These are phyloP conservation scores for Nigrospora oryzae DNA, from an alignment of 2,329 filamentous ascomycete genomes.

Conservation along the genomic window DNA sequence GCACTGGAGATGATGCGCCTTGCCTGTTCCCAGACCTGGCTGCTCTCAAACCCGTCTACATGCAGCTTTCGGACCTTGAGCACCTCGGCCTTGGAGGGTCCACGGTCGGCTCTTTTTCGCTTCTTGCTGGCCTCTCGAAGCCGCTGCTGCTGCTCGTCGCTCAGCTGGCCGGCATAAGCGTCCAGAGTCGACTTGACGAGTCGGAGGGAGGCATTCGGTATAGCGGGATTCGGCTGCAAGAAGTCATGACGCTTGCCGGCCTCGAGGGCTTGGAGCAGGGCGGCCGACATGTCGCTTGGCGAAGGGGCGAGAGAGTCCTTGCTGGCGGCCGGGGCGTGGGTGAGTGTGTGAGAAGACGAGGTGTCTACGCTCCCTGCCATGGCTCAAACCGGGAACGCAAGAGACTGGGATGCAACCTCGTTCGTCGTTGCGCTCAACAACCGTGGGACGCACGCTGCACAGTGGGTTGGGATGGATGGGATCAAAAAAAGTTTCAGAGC, in stretches of 20 bases:
- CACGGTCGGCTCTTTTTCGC: conserved; percentile 54
- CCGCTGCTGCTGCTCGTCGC: conserved; percentile 61
- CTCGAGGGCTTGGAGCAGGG: conserved; percentile 48
- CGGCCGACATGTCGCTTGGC: conserved; percentile 32
- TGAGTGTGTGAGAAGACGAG: conserved; percentile 53
- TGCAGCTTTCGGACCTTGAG: conserved; percentile 78
- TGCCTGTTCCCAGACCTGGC: conserved; percentile 92
- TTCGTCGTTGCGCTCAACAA: too few species aligned
- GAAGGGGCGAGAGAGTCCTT: conserved; percentile 18
- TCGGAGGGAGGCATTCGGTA: conserved; percentile 62
- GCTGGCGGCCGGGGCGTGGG: conserved; percentile 35
- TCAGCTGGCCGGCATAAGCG: conserved; percentile 64
- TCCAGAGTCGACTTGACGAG: conserved; percentile 78
- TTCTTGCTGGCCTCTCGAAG: conserved; percentile 65
- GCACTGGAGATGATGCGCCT: conserved; percentile 64
- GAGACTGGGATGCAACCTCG: too few species aligned
- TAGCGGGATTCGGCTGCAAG: conserved; percentile 59
- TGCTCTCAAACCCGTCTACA: conserved; percentile 75
- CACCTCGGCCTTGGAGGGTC: conserved; percentile 37
- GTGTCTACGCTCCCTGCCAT: conserved; percentile 34
- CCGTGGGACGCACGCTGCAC: too few species aligned
- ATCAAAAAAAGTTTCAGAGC: too few species aligned
- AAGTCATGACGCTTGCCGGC: conserved; percentile 61
- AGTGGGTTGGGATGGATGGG: too few species aligned
- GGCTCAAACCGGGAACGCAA: background rate